These are phyloP conservation scores for Phytophthora meadii DNA, from an alignment of 352 stramenopile genomes.

Conservation along the genomic window DNA sequence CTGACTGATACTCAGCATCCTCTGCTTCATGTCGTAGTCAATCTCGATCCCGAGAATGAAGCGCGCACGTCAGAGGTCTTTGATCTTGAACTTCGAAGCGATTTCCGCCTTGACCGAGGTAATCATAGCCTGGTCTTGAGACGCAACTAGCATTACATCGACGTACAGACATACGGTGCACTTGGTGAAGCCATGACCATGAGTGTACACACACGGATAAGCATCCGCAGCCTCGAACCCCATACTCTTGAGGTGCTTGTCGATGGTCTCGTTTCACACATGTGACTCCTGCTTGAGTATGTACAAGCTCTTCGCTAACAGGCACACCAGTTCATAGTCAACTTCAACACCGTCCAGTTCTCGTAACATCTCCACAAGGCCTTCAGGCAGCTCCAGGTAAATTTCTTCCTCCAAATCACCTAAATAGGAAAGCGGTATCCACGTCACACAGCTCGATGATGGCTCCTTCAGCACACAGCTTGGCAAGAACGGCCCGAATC, in stretches of 20 bases:
- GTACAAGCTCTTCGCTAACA: no score
- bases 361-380: neutral
- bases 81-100: neutral
- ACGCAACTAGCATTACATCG: neutral
- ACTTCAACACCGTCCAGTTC: no score
- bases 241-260: neutral
- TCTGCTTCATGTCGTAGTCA: neutral
- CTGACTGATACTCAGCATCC: neutral
- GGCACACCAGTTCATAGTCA: no score
- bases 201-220: neutral
- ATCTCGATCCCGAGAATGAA: neutral
- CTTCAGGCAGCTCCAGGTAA: constrained; percentile 2
- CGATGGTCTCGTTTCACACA: constrained; percentile 5
- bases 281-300: neutral
- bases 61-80: neutral
- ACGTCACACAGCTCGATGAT: constrained; percentile 1
- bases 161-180: neutral
- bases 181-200: neutral
- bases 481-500: neutral
- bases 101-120: neutral
- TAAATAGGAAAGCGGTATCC: neutral
- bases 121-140: neutral
- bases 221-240: constrained; percentile 4
- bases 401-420: neutral
- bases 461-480: neutral